These are phyloP conservation scores for Endocalyx cinctus DNA, from an alignment of 2,329 filamentous ascomycete genomes.

Conservation along the genomic window DNA sequence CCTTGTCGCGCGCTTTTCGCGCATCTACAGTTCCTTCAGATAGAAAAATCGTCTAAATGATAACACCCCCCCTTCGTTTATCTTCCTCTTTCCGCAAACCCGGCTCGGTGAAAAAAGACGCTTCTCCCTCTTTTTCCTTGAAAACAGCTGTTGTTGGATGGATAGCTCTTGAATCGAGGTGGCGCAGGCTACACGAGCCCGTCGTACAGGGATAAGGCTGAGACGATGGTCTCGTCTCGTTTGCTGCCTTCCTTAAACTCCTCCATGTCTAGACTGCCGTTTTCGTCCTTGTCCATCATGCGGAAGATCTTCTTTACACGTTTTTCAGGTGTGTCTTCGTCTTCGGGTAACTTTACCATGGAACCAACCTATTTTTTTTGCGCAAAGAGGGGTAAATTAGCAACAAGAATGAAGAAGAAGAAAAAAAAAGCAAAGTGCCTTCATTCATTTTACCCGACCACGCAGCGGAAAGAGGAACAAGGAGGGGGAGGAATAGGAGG, in stretches of 20 bases:
- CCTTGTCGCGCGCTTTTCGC: too few relatives aligned
- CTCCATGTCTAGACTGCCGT: slow-evolving; percentile 91
- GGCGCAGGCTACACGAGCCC: slow-evolving; percentile 65
- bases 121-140: too few relatives aligned
- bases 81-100: too few relatives aligned
- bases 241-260: slow-evolving; percentile 99
- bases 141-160: too few relatives aligned
- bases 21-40: too few relatives aligned
- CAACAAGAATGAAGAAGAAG: slow-evolving; percentile 3
- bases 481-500: too few relatives aligned
- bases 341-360: slow-evolving; percentile 97
- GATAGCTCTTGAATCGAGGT: too few relatives aligned
- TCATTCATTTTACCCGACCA: too few relatives aligned
- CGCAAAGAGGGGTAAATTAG: background rate
- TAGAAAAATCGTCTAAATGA: too few relatives aligned
- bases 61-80: too few relatives aligned
- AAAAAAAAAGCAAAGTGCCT: slow-evolving; percentile 6
- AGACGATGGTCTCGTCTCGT: slow-evolving; percentile 97
- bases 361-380: slow-evolving; percentile 76
- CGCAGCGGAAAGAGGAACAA: too few relatives aligned
- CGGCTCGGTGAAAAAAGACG: too few relatives aligned
- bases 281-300: slow-evolving; percentile 99
- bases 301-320: slow-evolving; percentile 96
- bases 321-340: slow-evolving; percentile 99
- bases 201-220: slow-evolving; percentile 91